A percentile compares a stretch with the other conserved stretches of the same genome.
phyloP scores from a whole-genome alignment of 2,329 filamentous ascomycete species.

The Xylariales sp. region DNA sequence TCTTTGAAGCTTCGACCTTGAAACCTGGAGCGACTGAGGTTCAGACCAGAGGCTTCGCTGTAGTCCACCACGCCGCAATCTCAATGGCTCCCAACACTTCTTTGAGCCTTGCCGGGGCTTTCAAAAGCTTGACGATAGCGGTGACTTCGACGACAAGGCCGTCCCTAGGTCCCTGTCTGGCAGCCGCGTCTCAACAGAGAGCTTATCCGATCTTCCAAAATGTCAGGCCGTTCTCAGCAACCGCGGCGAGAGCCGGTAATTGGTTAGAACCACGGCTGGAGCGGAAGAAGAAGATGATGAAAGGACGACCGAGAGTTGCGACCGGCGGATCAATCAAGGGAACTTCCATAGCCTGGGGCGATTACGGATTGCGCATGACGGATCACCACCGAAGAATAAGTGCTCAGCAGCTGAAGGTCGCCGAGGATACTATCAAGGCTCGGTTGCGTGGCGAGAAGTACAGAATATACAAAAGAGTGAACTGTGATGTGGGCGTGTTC shows the following conservation, averaged over 20 bases:
- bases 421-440: constrained; percentile 88
- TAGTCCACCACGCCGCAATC: too few species aligned
- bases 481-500: constrained; percentile 92
- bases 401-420: constrained; percentile 79
- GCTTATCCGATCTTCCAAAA: constrained; percentile 31
- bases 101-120: constrained; percentile 44
- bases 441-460: constrained; percentile 88
- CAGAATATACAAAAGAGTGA: constrained; percentile 83
- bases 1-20: neutral
- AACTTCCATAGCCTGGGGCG: constrained; percentile 93
- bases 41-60: too few species aligned
- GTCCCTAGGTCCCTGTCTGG: constrained; percentile 21
- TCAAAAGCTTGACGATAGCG: constrained; percentile 45
- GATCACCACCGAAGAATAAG: constrained; percentile 92
- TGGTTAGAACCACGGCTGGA: constrained; percentile 79
- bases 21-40: too few species aligned
- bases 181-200: constrained; percentile 28
- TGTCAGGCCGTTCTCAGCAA: constrained; percentile 69
- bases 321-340: constrained; percentile 89
- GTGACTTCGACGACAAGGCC: constrained; percentile 35
- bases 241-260: constrained; percentile 52
- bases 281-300: constrained; percentile 83
- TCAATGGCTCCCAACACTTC: constrained; percentile 43
- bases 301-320: constrained; percentile 80
- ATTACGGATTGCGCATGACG: constrained; percentile 88